Base-by-base conservation (phyloP, 2,329 filamentous ascomycete species). In the Intubia oerlemansii region DNA sequence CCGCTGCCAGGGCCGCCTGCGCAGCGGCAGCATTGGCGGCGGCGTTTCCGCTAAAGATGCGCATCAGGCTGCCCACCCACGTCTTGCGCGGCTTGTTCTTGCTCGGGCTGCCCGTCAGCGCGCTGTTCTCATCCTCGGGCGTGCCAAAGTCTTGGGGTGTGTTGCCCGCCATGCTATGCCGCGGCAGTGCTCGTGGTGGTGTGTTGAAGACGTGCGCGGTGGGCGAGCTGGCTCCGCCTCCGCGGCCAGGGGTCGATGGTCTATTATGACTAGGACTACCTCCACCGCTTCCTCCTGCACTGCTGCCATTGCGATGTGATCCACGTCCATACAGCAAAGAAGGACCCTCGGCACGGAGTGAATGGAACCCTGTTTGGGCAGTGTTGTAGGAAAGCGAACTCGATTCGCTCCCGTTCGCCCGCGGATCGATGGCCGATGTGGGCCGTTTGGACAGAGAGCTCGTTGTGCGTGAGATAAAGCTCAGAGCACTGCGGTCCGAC, bases 31-130 rank as follows among this genome's bases (percentile, higher is more conserved):
- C n/a, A n/a, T n/a, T n/a, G n/a, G n/a, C 6, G 29, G 12, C 11
- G 29, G 13, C 2, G 27, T 20, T 14, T 25, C 25, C 4, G 23
- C 50, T 58, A 28, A 79, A 65, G 9, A 72, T 71, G 21, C 72
- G 60, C 12, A 66, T 59, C 13, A 82, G 46, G 27, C 67, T 77
- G 14, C 74, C 74, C 9, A 82, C 52, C 69, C 73, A 79, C 15
- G 62, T 62, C n/a, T 59, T 52, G 4, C 58, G 49, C 38, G 57
- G 52, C 42, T 66, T 70, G 10, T 41, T 50, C 50, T 71, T 61
- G 43, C 65, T 66, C 13, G 70, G 57, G 29, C 62, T 66, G 1
- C 62, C 55, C 2, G 61, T 25, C 3, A 33, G 54, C n/a, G 44
- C 32, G 12, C 40, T 36, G 7, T 41, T 38, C 6, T 45, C 40